These are phyloP conservation scores for Ophiosphaerella narmari DNA, from an alignment of 2,329 filamentous ascomycete species.

Conservation along the genomic window DNA sequence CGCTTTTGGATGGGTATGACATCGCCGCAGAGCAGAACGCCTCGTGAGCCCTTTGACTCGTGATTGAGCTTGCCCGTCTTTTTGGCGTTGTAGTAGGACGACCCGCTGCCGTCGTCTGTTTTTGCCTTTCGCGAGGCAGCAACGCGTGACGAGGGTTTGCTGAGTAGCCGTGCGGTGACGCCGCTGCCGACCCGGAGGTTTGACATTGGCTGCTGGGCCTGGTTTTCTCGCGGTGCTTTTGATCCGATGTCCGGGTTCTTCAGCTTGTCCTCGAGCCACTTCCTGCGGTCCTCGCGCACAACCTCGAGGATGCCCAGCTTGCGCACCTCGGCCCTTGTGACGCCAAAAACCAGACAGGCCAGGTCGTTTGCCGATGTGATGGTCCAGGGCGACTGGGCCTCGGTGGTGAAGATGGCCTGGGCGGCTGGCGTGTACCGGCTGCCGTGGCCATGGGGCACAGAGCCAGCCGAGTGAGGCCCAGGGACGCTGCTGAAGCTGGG, in stretches of 20 bases:
- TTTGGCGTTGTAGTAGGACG: conserved; percentile 55
- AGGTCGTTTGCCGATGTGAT: conserved; percentile 96
- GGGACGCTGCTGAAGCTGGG: conserved; percentile 36
- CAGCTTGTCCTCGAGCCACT: conserved; percentile 88
- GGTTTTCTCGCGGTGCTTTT: conserved; percentile 37
- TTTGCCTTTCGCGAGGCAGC: conserved; percentile 64
- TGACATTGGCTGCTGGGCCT: conserved; percentile 39
- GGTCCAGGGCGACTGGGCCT: conserved; percentile 87
- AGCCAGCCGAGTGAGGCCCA: conserved; percentile 44
- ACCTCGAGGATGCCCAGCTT: conserved; percentile 96
- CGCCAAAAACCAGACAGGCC: conserved; percentile 97
- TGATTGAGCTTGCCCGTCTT: conserved; percentile 63
- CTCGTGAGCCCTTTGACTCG: conserved; percentile 75
- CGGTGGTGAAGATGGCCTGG: conserved; percentile 98
- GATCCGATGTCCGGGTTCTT: conserved; percentile 62
- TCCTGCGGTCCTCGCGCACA: conserved; percentile 83
- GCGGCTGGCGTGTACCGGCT: conserved; percentile 89
- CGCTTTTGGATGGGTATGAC: conserved; percentile 98
- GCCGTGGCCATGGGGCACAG: conserved; percentile 76
- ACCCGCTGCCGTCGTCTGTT: conserved; percentile 63
- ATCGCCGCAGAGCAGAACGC: conserved; percentile 91
- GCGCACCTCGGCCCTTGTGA: conserved; percentile 91
- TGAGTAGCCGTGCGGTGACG: conserved; percentile 85
- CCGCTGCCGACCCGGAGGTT: conserved; percentile 73
- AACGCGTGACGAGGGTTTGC: conserved; percentile 72